phyloP scores from a whole-genome alignment of 108 stramenopile genomes.

The Thalassiosira profunda region DNA sequence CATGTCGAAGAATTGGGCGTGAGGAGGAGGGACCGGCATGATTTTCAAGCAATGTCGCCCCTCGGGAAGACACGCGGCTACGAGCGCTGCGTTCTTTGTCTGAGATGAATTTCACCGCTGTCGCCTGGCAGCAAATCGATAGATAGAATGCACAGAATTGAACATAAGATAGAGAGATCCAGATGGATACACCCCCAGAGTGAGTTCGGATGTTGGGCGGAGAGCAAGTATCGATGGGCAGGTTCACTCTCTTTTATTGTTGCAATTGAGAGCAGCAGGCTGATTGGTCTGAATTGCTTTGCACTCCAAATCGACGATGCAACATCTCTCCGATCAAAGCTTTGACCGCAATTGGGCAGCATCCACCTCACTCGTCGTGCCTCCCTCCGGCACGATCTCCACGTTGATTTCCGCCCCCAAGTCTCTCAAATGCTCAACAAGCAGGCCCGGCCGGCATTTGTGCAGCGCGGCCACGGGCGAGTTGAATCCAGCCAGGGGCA shows the following conservation, averaged over 20 bases:
- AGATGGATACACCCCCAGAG: background rate
- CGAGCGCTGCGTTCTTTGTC: background rate
- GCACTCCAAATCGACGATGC: no score
- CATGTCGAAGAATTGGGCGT: constrained; percentile 9
- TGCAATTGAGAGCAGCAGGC: no score
- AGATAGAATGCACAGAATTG: background rate
- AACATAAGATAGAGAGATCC: background rate
- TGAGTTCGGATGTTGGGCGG: no score
- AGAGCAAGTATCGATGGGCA: no score
- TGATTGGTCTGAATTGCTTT: no score
- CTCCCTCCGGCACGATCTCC: constrained; percentile 6
- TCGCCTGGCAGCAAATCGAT: background rate
- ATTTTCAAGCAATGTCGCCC: background rate
- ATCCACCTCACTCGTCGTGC: constrained; percentile 6
- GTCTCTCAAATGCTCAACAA: constrained; percentile 21
- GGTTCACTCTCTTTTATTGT: no score
- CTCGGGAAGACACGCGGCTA: background rate
- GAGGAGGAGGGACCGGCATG: background rate
- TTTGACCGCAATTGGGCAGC: constrained; percentile 11
- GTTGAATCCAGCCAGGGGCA: constrained; percentile 21
- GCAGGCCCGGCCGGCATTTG: constrained; percentile 10
- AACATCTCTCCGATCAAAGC: no score
- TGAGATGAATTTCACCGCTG: background rate
- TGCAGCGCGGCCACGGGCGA: constrained; percentile 27
- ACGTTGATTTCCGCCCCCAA: constrained; percentile 25